These are phyloP conservation scores for Aspergillus asperescens DNA, from an alignment of 495 filamentous ascomycete species.

Conservation along the genomic window DNA sequence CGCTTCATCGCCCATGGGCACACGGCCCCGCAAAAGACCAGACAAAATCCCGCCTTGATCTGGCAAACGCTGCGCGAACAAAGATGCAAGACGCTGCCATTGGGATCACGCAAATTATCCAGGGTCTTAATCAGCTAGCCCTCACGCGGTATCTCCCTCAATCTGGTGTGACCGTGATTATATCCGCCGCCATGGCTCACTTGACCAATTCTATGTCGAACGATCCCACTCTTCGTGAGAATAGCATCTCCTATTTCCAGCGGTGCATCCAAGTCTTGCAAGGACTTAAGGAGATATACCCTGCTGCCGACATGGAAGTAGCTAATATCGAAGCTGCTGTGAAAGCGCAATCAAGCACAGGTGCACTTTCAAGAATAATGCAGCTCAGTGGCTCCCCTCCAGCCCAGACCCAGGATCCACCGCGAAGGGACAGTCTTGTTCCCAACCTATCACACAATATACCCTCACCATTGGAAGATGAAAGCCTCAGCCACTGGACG, in stretches of 20 bases:
- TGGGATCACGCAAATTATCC: constrained; percentile 71
- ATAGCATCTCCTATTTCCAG: constrained; percentile 66
- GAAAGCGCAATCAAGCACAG: constrained; percentile 42
- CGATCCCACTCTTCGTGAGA: constrained; percentile 57
- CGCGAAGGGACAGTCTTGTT: constrained; percentile 17
- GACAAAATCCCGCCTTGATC: constrained; percentile 35
- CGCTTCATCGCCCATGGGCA: constrained; percentile 75
- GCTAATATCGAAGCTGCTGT: constrained; percentile 78
- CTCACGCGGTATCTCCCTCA: constrained; percentile 76
- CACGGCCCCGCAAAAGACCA: constrained; percentile 47
- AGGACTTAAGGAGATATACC: constrained; percentile 71
- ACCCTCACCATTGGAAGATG: background rate
- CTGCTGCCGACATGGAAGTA: constrained; percentile 73
- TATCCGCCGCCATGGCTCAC: constrained; percentile 83
- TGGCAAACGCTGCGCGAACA: constrained; percentile 52
- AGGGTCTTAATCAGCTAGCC: constrained; percentile 59
- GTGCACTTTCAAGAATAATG: constrained; percentile 36
- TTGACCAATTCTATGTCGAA: constrained; percentile 75
- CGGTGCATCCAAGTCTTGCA: constrained; percentile 76
- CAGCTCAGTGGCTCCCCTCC: constrained; percentile 24
- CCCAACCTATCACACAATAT: constrained; percentile 4
- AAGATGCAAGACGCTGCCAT: constrained; percentile 71
- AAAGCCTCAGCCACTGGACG: constrained; percentile 8
- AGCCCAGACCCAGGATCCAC: constrained; percentile 5
- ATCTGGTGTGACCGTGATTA: constrained; percentile 77